Evolutionary conservation across 2,329 filamentous ascomycete genomes (phyloP), one percentile per base, ranked within the genome.

Genomic region (Clonostachys rhizophaga): DNA sequence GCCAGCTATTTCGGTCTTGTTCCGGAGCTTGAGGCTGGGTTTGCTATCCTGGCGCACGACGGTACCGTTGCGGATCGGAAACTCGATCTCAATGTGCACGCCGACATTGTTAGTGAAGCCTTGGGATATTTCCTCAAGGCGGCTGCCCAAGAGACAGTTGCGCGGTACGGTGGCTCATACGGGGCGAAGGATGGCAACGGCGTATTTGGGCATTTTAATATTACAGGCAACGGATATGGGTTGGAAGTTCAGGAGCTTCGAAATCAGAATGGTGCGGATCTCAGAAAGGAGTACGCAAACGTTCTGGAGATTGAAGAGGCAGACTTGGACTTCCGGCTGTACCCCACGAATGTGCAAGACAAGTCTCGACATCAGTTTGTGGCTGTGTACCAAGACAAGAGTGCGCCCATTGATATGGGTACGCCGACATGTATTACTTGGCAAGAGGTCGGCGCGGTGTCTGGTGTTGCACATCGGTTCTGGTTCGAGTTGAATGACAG

Each of bases 351-450:
- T 34, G 49, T 64, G 6, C 44, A 47, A 30, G 50, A 52, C 3
- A 30, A 44, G 2, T 45, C 3, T 0, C 47, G 39, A 8, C 57
- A 59, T 2, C 61, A 64, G 44, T 65, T 61, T 16, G 48, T 66
- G 0, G 57, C 55, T 0, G 55, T 64, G 0, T 58, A 63, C 16
- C 64, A 66, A 49, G 57, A 66, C 17, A 58, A 46, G 43, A 55
- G 47, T 14, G 61, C 61, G 4, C 55, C 53, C 0, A 53, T 58
- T 7, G 63, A 67, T 4, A 52, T 48, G 51, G 62, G 59, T 1
- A 66, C 63, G 4, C 64, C 63, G 2, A 65, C 64, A 2, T 66
- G 64, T 20, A 59, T 63, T 18, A 65, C 58, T 0, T 66, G 61
- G 55, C 56, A 57, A 17, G 53, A 54, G 30, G 41, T 55, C 13